Conservation (phyloP, 2,329 filamentous ascomycete genomes). For the Diaporthe citri region DNA sequence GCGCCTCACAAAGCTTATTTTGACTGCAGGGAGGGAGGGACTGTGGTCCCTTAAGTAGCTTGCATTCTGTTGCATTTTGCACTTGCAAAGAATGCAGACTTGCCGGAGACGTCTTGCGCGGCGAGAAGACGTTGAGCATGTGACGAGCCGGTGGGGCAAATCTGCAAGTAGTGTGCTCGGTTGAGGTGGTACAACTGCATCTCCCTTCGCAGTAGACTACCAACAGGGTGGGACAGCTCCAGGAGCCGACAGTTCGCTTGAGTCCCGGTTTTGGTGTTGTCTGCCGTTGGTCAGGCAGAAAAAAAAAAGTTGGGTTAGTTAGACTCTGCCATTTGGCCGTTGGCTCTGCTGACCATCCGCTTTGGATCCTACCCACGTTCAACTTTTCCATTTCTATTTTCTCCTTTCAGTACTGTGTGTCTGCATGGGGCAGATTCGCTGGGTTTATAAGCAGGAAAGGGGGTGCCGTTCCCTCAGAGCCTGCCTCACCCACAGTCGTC, state of each 20-base stretch:
- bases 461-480: too few species aligned
- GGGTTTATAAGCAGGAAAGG: not conserved
- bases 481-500: too few species aligned
- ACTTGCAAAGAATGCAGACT: not conserved
- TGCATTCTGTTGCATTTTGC: not conserved
- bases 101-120: not conserved
- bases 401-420: not conserved
- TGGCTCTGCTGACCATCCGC: not conserved
- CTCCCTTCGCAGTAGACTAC: not conserved
- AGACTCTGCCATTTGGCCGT: not conserved
- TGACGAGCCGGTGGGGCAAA: not conserved
- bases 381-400: not conserved
- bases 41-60: too few species aligned
- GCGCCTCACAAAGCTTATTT: conserved; percentile 21
- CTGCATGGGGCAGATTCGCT: not conserved
- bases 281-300: not conserved
- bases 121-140: not conserved
- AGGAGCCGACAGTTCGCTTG: not conserved
- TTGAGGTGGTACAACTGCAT: not conserved
- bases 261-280: not conserved
- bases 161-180: not conserved
- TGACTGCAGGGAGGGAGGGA: conserved; percentile 9
- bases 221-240: not conserved
- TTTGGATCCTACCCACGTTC: not conserved
- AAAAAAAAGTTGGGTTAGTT: too few species aligned